A percentile compares a stretch with the other conserved stretches of the same genome.
These are phyloP conservation scores for Cantharellus anzutake DNA, from an alignment of 768 basidiomycete genomes.

Conservation along the genomic window DNA sequence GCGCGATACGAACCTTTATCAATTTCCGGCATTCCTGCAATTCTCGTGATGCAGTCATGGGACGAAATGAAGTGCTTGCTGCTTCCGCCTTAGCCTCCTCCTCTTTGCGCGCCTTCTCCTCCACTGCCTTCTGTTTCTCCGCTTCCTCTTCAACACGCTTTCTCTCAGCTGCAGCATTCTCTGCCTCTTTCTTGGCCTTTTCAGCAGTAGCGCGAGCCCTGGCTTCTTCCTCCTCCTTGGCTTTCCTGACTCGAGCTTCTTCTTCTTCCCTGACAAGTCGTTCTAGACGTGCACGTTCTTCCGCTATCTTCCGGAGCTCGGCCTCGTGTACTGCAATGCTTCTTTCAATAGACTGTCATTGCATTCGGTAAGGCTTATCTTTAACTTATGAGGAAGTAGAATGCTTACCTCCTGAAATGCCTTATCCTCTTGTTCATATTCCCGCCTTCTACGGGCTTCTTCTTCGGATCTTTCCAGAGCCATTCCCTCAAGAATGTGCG, in stretches of 20 bases:
- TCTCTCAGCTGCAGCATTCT: slow-evolving; percentile 26
- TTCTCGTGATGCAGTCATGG: slow-evolving; percentile 19
- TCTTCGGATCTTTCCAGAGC: neutral
- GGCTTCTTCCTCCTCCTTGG: slow-evolving; percentile 28
- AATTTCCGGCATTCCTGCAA: slow-evolving; percentile 38
- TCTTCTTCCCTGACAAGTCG: slow-evolving; percentile 10
- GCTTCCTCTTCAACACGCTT: slow-evolving; percentile 25
- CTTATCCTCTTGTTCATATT: slow-evolving; percentile 10
- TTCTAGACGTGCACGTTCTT: neutral
- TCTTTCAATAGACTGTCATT: neutral
- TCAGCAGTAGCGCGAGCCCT: slow-evolving; percentile 26
- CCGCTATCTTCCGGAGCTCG: slow-evolving; percentile 19
- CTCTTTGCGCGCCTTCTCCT: slow-evolving; percentile 16
- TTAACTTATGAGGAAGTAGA: neutral
- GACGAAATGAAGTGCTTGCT: neutral
- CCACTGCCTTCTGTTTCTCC: slow-evolving; percentile 20
- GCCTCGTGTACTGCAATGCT: neutral
- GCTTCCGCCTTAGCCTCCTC: slow-evolving; percentile 6
- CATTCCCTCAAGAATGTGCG: neutral
- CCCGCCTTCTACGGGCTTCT: slow-evolving; percentile 1
- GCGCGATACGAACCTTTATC: slow-evolving; percentile 27
- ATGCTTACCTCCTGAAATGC: slow-evolving; percentile 15
- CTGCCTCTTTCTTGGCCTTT: slow-evolving; percentile 20
- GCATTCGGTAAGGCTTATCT: too few species aligned
- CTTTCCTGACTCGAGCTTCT: slow-evolving; percentile 20